Conservation (phyloP, 164 flowering plant genomes). For the Houttuynia cordata region DNA sequence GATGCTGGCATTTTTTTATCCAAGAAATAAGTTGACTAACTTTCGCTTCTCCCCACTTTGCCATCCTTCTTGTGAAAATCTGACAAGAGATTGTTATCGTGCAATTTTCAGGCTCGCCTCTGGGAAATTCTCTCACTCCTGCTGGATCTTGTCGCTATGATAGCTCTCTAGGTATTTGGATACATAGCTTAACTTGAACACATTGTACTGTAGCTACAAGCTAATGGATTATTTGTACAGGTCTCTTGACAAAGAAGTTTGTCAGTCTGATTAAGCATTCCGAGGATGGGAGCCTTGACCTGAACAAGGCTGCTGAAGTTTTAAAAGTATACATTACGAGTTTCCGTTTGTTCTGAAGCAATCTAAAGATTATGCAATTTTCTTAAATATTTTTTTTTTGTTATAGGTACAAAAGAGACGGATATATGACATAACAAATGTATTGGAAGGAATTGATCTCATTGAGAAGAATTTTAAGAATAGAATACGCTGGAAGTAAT, state of each 20-base stretch:
- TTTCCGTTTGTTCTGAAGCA: not conserved
- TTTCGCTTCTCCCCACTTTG: not conserved
- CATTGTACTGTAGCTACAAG: not conserved
- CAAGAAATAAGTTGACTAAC: not conserved
- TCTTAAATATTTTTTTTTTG: conserved; percentile 5
- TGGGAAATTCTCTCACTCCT: conserved; percentile 36
- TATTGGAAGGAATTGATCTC: conserved; percentile 92
- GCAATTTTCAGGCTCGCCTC: conserved; percentile 47
- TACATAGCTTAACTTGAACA: not conserved
- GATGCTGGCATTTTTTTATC: not conserved
- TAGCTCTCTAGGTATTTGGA: conserved; percentile 68
- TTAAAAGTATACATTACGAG: conserved; percentile 39
- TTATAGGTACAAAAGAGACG: conserved; percentile 89
- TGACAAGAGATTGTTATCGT: not conserved
- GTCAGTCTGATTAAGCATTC: conserved; percentile 70
- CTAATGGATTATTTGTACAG: conserved; percentile 22
- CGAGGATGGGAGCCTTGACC: conserved; percentile 76
- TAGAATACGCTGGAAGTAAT: conserved; percentile 93
- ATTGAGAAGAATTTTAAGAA: conserved; percentile 93
- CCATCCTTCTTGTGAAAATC: not conserved
- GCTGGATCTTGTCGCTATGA: conserved; percentile 75
- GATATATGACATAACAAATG: conserved; percentile 96
- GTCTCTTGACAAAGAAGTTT: conserved; percentile 80
- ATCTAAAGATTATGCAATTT: not conserved
- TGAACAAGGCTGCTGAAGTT: conserved; percentile 73